A percentile compares a stretch with the other conserved stretches of the same genome.
These are phyloP conservation scores for Purpureocillium takamizusanense DNA, from an alignment of 2,329 filamentous ascomycete genomes.

Conservation along the genomic window DNA sequence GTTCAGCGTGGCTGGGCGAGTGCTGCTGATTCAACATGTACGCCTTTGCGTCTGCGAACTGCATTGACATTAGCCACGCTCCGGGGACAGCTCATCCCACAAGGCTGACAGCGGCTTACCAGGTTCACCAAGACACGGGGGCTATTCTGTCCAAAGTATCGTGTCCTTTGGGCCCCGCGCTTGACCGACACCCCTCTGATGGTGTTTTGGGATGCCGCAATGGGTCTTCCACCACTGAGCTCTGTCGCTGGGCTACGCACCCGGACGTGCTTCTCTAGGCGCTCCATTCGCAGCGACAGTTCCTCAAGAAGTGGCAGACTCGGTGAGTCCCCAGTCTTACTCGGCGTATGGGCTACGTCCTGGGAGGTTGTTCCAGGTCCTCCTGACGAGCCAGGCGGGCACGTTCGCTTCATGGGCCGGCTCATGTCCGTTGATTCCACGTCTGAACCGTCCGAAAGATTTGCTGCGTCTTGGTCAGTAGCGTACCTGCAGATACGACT, in stretches of 20 bases:
- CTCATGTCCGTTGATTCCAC: conserved; percentile 20
- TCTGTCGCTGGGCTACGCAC: conserved; percentile 32
- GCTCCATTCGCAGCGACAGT: conserved; percentile 39
- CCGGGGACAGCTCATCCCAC: no score
- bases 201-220: conserved; percentile 31
- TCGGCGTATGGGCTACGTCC: conserved; percentile 14
- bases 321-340: conserved; percentile 22
- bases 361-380: conserved; percentile 12
- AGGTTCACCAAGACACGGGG: conserved; percentile 44
- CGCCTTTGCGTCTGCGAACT: conserved; percentile 46
- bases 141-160: conserved; percentile 44
- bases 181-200: conserved; percentile 43
- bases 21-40: conserved; percentile 35
- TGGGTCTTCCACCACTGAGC: conserved; percentile 18
- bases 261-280: conserved; percentile 41
- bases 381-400: conserved; percentile 15
- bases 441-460: conserved; percentile 41
- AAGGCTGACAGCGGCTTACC: conserved; percentile 22
- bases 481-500: conserved; percentile 44
- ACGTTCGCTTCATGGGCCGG: conserved; percentile 30
- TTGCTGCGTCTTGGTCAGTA: conserved; percentile 36
- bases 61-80: not conserved
- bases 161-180: conserved; percentile 33
- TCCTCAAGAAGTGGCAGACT: conserved; percentile 34
- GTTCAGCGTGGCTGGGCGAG: conserved; percentile 14